Base-by-base conservation (phyloP, 169 alveolate species). In the Theileria annulata region DNA sequence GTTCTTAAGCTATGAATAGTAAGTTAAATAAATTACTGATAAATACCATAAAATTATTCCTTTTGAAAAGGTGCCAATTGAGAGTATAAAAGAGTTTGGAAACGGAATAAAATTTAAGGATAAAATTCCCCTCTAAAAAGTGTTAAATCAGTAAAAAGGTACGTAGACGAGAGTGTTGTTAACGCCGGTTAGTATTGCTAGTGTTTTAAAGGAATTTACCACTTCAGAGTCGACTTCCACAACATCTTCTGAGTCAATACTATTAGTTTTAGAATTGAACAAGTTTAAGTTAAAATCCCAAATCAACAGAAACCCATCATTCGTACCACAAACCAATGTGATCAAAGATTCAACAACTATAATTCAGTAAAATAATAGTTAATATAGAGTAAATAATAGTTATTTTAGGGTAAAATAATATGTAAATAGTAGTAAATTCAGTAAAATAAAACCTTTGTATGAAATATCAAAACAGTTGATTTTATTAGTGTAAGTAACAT, bases 271-370 rank as follows among this genome's bases (percentile, higher is more conserved):
- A 8, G 33, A 54, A n/a, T 17, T 35, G 47, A 79, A 19, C 8
- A 2, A 48, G 30, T 62, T 67, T 71, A 73, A 66, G 27, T 73
- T 17, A 19, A 80, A 80, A 30, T 30, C 28, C 88, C 84, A 80
- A 2, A 80, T 47, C 6, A 27, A 27, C 3, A 80, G 9, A 49
- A 54, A 80, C 21, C 88, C 88, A 54, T 80, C 84, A 27, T 48
- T 80, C 60, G 83, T 74, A 2, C 88, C 88, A 13, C 75, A 76
- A 23, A 59, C 83, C 31, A 80, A 27, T 13, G 48, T 80, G 9
- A 54, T 12, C 63, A 54, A 21, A 5, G 63, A 17, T 17, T 54
- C 63, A 54, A 3, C 3, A 21, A 54, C 63, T 54, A 54, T n/a
- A 54, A n/a, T 12, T 5, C 73, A 66, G 8, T 8, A 58, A 4